Evolutionary conservation across 257 asterid genomes (phyloP), one percentile per base, ranked within the genome.

Genomic region (Coffea eugenioides): DNA sequence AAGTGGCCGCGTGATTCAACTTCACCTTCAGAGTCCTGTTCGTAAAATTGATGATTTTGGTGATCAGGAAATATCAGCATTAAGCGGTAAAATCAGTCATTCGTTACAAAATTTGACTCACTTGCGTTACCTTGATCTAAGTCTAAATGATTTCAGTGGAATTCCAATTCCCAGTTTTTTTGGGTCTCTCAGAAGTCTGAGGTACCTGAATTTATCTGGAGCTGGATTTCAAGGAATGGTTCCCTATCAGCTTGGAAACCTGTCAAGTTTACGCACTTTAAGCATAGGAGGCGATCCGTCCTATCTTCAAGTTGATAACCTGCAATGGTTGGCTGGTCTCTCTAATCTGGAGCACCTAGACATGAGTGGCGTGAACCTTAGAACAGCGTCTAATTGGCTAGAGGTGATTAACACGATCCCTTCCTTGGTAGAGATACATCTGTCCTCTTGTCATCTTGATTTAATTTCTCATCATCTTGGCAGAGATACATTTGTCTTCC

Each of bases 321-420:
- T 86, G 27, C 68, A 79, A 6, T 86, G 85, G 89, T 25, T 86
- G 61, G 67, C 76, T 4, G 34, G 84, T 8, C 81, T 83, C 25
- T 23, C 79, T 45, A 70, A 15, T 13, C 9, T 85, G 68, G 81
- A 79, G 84, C n/a, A 70, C 67, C 73, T 82, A 3, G 51, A 59
- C 56, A 25, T 82, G 83, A 77, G 41, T 49, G 0, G 0, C 0
- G 83, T 77, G 74, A 49, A 85, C 76, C 77, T 85, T 4, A 80
- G 83, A 16, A 79, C 15, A 43, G 83, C 79, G 7, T 57, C 12
- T 6, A 31, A 73, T 15, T 84, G 87, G 86, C 23, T 54, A 48
- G 66, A 69, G 18, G 85, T 76, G 54, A 49, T 83, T 74, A 76
- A 79, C 72, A 20, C 8, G 8, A 68, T 83, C 16, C 82, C 87